Percentiles rank a stretch among this genome's conserved stretches.
Conservation (phyloP, 352 stramenopile species). For the Globisporangium spiculum region DNA sequence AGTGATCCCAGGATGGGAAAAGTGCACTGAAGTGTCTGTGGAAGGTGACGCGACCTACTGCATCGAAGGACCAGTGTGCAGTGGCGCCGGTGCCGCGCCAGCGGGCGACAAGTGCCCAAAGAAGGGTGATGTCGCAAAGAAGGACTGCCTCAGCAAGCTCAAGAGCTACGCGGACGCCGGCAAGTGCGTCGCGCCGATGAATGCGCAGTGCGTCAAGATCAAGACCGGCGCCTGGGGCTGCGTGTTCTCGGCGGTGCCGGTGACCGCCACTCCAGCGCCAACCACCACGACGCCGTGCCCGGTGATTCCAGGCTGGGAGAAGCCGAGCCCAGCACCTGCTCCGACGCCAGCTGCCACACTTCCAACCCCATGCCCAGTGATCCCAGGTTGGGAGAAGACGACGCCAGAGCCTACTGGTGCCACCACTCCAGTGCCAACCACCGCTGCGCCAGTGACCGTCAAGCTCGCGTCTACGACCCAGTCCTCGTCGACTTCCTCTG, state of each 20-base stretch:
- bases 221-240: slow-evolving; percentile 74
- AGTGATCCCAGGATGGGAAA: slow-evolving; percentile 13
- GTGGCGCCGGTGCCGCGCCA: slow-evolving; percentile 36
- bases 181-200: slow-evolving; percentile 50
- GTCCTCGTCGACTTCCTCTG: not conserved
- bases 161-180: slow-evolving; percentile 44
- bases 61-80: slow-evolving; percentile 62
- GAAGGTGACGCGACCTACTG: slow-evolving; percentile 74
- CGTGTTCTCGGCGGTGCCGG: slow-evolving; percentile 27
- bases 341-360: slow-evolving; percentile 17
- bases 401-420: slow-evolving; percentile 14
- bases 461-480: slow-evolving; percentile 15
- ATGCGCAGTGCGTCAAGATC: slow-evolving; percentile 58
- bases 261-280: slow-evolving; percentile 23
- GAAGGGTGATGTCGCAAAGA: slow-evolving; percentile 52
- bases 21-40: slow-evolving; percentile 52
- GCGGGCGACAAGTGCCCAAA: slow-evolving; percentile 47
- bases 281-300: slow-evolving; percentile 19
- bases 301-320: slow-evolving; percentile 13
- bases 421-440: not conserved
- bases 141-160: slow-evolving; percentile 57
- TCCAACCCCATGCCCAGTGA: slow-evolving; percentile 13
- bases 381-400: slow-evolving; percentile 12
- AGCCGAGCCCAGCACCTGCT: slow-evolving; percentile 10
- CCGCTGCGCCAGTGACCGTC: slow-evolving; percentile 4